Percentiles rank a stretch among this genome's conserved stretches.
Evolutionary conservation across 148 eudicot species (phyloP).

Genomic region (Rhododendron ovatum): DNA sequence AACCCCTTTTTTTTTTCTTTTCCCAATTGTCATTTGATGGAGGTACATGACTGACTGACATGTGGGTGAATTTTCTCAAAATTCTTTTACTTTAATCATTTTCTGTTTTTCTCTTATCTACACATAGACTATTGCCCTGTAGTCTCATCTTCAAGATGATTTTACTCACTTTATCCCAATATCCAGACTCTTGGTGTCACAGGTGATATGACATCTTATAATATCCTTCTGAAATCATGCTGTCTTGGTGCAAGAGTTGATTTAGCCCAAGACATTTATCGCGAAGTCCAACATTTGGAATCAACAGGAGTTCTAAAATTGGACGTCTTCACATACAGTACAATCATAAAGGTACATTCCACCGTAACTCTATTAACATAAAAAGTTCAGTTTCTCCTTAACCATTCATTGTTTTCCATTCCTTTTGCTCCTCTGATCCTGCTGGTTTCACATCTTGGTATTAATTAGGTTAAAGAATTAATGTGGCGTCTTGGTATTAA

Average conservation of each 20-base stretch:
- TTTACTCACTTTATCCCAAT: conserved; percentile 17
- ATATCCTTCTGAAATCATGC: conserved; percentile 87
- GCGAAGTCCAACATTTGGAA: conserved; percentile 59
- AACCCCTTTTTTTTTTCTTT: neutral
- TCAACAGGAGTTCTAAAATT: conserved; percentile 61
- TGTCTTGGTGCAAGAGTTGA: conserved; percentile 84
- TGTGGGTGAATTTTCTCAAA: neutral
- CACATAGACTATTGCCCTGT: neutral
- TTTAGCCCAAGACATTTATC: conserved; percentile 80
- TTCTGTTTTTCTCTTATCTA: neutral
- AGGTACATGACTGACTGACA: neutral
- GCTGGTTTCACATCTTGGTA: neutral
- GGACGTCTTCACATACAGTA: conserved; percentile 94
- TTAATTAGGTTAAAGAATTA: neutral
- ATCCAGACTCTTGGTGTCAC: conserved; percentile 58
- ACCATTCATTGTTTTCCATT: neutral
- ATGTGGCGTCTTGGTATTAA: neutral
- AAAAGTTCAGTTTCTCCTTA: neutral
- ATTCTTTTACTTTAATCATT: neutral
- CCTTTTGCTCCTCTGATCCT: neutral
- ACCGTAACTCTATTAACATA: neutral
- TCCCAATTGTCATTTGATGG: neutral
- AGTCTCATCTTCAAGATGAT: neutral
- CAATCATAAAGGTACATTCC: conserved; percentile 70
- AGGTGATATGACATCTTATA: conserved; percentile 82